Evolutionary conservation across 352 stramenopile genomes (phyloP).

Genomic region (Globisporangium recalcitrans): DNA sequence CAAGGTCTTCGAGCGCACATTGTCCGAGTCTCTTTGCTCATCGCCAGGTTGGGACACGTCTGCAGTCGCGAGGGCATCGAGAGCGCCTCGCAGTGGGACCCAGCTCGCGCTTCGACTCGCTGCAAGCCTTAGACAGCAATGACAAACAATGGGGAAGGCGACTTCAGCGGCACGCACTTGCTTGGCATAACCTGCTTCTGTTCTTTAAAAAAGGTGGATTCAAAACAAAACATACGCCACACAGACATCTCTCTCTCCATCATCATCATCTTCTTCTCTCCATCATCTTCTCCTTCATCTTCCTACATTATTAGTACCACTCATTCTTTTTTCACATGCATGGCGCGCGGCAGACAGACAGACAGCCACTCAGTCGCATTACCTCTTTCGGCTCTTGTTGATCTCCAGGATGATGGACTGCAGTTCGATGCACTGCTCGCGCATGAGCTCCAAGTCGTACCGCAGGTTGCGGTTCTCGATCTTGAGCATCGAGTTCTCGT

Average conservation of each 20-base stretch:
- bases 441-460: constrained; percentile 86
- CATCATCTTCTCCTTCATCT: not conserved
- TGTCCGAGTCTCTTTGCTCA: too few species aligned
- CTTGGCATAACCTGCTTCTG: too few species aligned
- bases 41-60: too few species aligned
- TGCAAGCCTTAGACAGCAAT: too few species aligned
- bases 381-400: constrained; percentile 87
- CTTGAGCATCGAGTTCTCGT: constrained; percentile 85
- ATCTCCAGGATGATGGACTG: constrained; percentile 88
- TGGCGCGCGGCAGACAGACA: not conserved
- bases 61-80: too few species aligned
- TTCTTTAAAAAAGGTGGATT: too few species aligned
- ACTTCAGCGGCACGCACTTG: too few species aligned
- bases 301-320: constrained; percentile 11
- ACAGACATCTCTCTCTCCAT: not conserved
- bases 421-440: constrained; percentile 84
- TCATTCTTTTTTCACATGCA: constrained; percentile 9
- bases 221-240: constrained; percentile 7
- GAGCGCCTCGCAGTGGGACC: too few species aligned
- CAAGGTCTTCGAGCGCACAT: too few species aligned
- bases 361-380: constrained; percentile 12
- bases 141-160: too few species aligned
- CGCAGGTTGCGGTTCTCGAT: constrained; percentile 86
- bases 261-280: not conserved
- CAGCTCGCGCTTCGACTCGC: too few species aligned